Evolutionary conservation across 805 yeast genomes (phyloP).

Genomic region (Metschnikowia hibisci): DNA sequence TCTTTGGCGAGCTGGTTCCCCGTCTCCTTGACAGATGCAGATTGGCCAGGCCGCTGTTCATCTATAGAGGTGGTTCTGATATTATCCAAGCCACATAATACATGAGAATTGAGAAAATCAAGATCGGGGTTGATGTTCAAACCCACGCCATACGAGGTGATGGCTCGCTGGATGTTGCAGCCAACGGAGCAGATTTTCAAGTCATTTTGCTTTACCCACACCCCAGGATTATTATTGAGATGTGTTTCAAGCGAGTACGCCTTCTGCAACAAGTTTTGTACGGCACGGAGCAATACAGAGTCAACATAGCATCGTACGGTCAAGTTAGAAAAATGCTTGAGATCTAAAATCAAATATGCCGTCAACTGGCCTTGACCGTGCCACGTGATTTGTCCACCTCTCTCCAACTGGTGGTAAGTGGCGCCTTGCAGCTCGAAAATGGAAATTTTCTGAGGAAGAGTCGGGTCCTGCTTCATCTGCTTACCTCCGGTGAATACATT

Average conservation of each 20-base stretch:
- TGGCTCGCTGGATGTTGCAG: slow-evolving; percentile 73
- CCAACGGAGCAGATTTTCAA: slow-evolving; percentile 86
- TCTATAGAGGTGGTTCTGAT: slow-evolving; percentile 38
- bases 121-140: slow-evolving; percentile 75
- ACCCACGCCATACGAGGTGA: slow-evolving; percentile 88
- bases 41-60: slow-evolving; percentile 13
- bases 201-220: slow-evolving; percentile 58
- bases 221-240: slow-evolving; percentile 76
- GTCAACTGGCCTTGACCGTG: slow-evolving; percentile 97
- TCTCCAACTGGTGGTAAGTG: slow-evolving; percentile 65
- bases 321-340: slow-evolving; percentile 53
- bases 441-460: slow-evolving; percentile 25
- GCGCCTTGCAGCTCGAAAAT: slow-evolving; percentile 42
- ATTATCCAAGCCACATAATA: slow-evolving; percentile 81
- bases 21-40: slow-evolving; percentile 23
- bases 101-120: slow-evolving; percentile 62
- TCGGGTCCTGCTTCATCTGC: slow-evolving; percentile 57
- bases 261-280: slow-evolving; percentile 44
- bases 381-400: slow-evolving; percentile 97
- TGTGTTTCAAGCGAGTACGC: slow-evolving; percentile 42
- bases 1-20: slow-evolving; percentile 35
- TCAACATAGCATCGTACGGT: slow-evolving; percentile 63
- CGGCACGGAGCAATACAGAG: slow-evolving; percentile 54
- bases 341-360: slow-evolving; percentile 67
- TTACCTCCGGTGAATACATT: slow-evolving; percentile 92